Evolutionary conservation across 768 basidiomycete species (phyloP), one percentile per base, ranked within the genome.

Genomic region (Rhizopogon vesiculosus): DNA sequence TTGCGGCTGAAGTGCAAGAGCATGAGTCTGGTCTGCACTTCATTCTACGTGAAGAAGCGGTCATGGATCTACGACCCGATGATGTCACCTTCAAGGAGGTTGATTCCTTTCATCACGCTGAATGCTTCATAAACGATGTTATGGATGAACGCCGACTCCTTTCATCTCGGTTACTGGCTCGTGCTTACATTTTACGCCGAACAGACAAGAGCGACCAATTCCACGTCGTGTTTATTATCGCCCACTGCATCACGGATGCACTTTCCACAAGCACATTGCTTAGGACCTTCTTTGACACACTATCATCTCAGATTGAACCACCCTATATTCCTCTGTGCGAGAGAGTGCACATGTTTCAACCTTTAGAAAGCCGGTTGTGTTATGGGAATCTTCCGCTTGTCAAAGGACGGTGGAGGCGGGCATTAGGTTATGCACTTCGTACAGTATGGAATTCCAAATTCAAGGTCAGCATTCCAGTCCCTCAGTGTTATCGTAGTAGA

Each of bases 201-300:
- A 69, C 64, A 15, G 80, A 82, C 61, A 53, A 61, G 10, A 61
- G 62, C 2, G 69, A 65, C 16, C 66, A 55, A 12, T 69, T 75
- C 54, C 77, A 83, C 54, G 57, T 80, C 35, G 49, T 82, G 28
- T 66, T 82, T 48, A 66, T 75, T 31, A 65, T 76, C 7, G 76
- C 80, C 3, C 83, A 85, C 61, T 65, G 67, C 56, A 78, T 83
- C 55, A 74, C 77, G 3, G 81, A 85, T 65, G 79, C 76, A 18
- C 76, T 77, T 52, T 69, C 77, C 15, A 78, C 77, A 53, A 61
- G 66, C 12, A 74, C 74, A 0, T 57, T 82, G 29, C 52, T 77
- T 42, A 74, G 74, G 50, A 67, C 70, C 3, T 78, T 84, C 56
- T 66, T 82, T 29, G 69, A 80, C 39, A 62, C 70, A 3, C 64